Evolutionary conservation across 805 yeast genomes (phyloP).

Genomic region (Diddensiella transvaalensis): DNA sequence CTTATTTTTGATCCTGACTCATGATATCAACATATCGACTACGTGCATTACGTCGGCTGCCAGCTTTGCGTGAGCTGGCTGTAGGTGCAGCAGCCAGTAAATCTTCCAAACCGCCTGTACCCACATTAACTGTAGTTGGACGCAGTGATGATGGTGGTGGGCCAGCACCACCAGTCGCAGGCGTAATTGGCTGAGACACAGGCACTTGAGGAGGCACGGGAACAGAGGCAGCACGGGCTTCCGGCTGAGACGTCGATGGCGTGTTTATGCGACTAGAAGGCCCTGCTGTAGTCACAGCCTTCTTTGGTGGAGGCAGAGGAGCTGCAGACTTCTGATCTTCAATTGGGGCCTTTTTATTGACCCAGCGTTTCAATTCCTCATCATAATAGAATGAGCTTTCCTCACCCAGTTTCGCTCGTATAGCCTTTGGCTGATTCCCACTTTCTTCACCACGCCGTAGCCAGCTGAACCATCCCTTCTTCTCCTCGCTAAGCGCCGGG

Average conservation of each 20-base stretch:
- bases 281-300: conserved; percentile 10
- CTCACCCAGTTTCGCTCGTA: conserved; percentile 83
- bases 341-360: conserved; percentile 53
- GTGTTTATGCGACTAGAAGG: conserved; percentile 21
- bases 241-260: conserved; percentile 8
- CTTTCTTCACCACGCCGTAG: conserved; percentile 46
- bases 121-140: too few relatives aligned
- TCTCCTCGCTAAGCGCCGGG: conserved; percentile 21
- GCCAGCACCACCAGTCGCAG: conserved; percentile 21
- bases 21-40: conserved; percentile 64
- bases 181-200: conserved; percentile 14
- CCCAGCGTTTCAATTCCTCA: conserved; percentile 83
- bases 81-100: conserved; percentile 39
- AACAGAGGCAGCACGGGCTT: conserved; percentile 6
- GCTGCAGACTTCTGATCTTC: conserved; percentile 47
- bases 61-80: conserved; percentile 38
- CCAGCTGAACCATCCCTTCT: conserved; percentile 55
- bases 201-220: conserved; percentile 34
- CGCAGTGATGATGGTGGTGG: conserved; percentile 21
- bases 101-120: conserved; percentile 46
- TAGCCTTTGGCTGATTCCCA: conserved; percentile 65
- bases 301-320: conserved; percentile 63
- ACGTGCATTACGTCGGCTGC: conserved; percentile 51
- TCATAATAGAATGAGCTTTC: conserved; percentile 72
- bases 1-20: conserved; percentile 28